A percentile compares a stretch with the other conserved stretches of the same genome.
Conservation (phyloP, 2,329 filamentous ascomycete genomes). For the Beauveria caledonica region DNA sequence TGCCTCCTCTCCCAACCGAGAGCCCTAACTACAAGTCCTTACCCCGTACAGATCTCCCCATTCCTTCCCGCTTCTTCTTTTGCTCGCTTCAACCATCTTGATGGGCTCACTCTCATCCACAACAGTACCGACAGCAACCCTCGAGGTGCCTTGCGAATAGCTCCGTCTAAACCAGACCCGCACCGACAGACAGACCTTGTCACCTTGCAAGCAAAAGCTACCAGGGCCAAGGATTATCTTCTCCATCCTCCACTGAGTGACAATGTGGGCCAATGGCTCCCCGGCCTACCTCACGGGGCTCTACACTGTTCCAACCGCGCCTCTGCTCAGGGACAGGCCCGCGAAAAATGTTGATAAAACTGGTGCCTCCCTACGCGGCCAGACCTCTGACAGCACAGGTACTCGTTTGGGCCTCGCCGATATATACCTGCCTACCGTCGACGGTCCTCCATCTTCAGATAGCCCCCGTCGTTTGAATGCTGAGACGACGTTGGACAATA, state of each 20-base stretch:
- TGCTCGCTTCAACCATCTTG: not conserved
- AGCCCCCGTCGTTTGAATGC: conserved; percentile 49
- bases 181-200: conserved; percentile 7
- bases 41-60: conserved; percentile 9
- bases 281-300: conserved; percentile 8
- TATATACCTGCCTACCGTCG: conserved; percentile 48
- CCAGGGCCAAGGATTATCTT: conserved; percentile 9
- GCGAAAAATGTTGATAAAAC: conserved; percentile 9
- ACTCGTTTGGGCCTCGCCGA: conserved; percentile 26
- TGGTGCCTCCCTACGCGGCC: conserved; percentile 13
- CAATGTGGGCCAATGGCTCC: conserved; percentile 12
- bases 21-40: not conserved
- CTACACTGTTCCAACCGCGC: conserved; percentile 1
- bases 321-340: conserved; percentile 6
- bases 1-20: not conserved
- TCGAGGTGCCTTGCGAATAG: conserved; percentile 4
- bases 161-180: conserved; percentile 9
- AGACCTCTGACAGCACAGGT: not conserved
- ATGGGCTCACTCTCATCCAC: not conserved
- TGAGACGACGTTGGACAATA: conserved; percentile 49
- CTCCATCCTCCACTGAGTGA: conserved; percentile 8
- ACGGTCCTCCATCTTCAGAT: conserved; percentile 54
- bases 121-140: not conserved
- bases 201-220: not conserved
- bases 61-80: not conserved